phyloP scores from a whole-genome alignment of 164 flowering plant species.

The Kingdonia uniflora region DNA sequence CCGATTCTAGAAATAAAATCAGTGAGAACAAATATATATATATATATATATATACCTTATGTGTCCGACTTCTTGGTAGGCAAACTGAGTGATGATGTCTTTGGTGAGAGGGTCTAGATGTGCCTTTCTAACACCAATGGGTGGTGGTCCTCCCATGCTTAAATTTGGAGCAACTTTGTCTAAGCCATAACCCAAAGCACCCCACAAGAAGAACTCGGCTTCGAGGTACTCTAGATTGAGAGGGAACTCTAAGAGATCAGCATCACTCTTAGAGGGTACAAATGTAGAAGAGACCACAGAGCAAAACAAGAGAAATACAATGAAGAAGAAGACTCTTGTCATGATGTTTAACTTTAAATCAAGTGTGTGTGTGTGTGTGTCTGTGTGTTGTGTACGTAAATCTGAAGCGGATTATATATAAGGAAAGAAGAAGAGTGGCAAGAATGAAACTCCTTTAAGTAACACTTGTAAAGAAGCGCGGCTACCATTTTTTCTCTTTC shows the following conservation, averaged over 20 bases:
- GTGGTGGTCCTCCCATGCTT: slow-evolving; percentile 56
- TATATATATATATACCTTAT: slow-evolving; percentile 30
- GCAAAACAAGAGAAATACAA: no score
- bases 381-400: no score
- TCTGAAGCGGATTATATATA: no score
- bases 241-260: slow-evolving; percentile 24
- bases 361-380: no score
- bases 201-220: slow-evolving; percentile 71
- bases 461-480: no score
- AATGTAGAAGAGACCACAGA: no score
- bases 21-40: no score
- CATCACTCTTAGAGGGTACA: background rate
- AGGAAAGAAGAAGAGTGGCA: no score
- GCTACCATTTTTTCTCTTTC: no score
- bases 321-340: no score
- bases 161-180: slow-evolving; percentile 43
- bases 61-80: slow-evolving; percentile 74
- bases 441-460: no score
- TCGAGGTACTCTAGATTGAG: slow-evolving; percentile 70
- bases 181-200: slow-evolving; percentile 48
- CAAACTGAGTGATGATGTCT: slow-evolving; percentile 53
- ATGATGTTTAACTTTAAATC: no score
- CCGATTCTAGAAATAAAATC: background rate
- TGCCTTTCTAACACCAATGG: slow-evolving; percentile 46
- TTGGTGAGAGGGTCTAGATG: slow-evolving; percentile 30